phyloP scores from a whole-genome alignment of 2,329 filamentous ascomycete species.

The Penicillium griseofulvum region DNA sequence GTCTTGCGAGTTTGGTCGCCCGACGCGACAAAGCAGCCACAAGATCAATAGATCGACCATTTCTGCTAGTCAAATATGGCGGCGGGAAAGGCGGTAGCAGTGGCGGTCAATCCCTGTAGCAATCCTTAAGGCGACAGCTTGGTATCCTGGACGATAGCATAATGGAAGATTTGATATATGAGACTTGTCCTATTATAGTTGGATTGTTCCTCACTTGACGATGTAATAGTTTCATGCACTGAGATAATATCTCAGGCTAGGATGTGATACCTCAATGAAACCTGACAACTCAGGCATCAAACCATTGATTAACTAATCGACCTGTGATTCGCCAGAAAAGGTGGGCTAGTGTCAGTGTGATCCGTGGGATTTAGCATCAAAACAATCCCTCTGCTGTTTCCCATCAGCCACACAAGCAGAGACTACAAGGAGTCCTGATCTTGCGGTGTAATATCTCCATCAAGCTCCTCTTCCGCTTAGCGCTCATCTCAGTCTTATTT shows the following conservation, averaged over 20 bases:
- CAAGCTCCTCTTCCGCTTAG: slow-evolving; percentile 2
- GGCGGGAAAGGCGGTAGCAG: background rate
- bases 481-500: slow-evolving; percentile 2
- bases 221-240: background rate
- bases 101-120: background rate
- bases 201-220: background rate
- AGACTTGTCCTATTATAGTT: background rate
- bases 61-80: background rate
- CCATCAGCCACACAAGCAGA: slow-evolving; percentile 23
- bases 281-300: slow-evolving; percentile 15
- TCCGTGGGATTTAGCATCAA: slow-evolving; percentile 46
- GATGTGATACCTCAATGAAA: background rate
- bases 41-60: slow-evolving; percentile 2
- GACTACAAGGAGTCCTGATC: slow-evolving; percentile 15
- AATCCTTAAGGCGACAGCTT: background rate
- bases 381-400: slow-evolving; percentile 68
- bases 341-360: slow-evolving; percentile 20
- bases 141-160: background rate
- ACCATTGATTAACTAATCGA: slow-evolving; percentile 52
- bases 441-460: slow-evolving; percentile 5
- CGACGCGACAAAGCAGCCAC: background rate
- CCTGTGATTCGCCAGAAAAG: slow-evolving; percentile 16
- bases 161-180: background rate
- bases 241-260: background rate
- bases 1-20: background rate